Percentiles rank a stretch among this genome's conserved stretches.
These are phyloP conservation scores for Jatropha podagrica DNA, from an alignment of 441 rosid genomes.

Conservation along the genomic window DNA sequence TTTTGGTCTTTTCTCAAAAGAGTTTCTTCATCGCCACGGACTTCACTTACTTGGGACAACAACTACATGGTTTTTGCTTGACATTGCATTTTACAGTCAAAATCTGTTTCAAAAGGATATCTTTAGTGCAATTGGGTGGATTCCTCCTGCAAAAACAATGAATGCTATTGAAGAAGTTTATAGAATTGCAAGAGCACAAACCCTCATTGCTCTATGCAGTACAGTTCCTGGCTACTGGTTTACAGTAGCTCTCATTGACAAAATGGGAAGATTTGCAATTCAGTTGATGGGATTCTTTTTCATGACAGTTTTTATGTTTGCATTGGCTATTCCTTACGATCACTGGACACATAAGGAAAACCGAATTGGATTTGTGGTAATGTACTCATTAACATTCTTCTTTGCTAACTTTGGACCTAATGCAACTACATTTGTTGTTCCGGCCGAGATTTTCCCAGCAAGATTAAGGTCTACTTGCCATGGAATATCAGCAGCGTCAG, in stretches of 20 bases:
- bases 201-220: constrained; percentile 74
- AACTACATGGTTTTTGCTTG: constrained; percentile 78
- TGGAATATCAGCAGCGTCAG: constrained; percentile 80
- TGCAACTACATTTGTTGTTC: constrained; percentile 80
- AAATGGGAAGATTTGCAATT: constrained; percentile 67
- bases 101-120: constrained; percentile 85
- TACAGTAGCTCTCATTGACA: constrained; percentile 66
- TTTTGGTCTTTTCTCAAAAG: constrained; percentile 58
- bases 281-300: constrained; percentile 89
- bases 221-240: constrained; percentile 89
- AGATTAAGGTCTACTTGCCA: constrained; percentile 86
- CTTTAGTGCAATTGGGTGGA: constrained; percentile 80
- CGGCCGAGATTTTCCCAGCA: constrained; percentile 91
- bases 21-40: constrained; percentile 60
- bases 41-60: constrained; percentile 74
- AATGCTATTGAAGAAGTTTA: constrained; percentile 73
- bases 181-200: constrained; percentile 70
- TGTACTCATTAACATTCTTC: constrained; percentile 81
- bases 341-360: constrained; percentile 72
- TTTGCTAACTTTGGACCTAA: constrained; percentile 90
- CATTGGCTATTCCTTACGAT: constrained; percentile 68
- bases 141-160: constrained; percentile 71
- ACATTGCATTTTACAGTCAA: constrained; percentile 84
- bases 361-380: constrained; percentile 60
- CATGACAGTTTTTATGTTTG: constrained; percentile 91